Evolutionary conservation across 106 monocot genomes (phyloP), one percentile per base, ranked within the genome.

Genomic region (Allium fistulosum): DNA sequence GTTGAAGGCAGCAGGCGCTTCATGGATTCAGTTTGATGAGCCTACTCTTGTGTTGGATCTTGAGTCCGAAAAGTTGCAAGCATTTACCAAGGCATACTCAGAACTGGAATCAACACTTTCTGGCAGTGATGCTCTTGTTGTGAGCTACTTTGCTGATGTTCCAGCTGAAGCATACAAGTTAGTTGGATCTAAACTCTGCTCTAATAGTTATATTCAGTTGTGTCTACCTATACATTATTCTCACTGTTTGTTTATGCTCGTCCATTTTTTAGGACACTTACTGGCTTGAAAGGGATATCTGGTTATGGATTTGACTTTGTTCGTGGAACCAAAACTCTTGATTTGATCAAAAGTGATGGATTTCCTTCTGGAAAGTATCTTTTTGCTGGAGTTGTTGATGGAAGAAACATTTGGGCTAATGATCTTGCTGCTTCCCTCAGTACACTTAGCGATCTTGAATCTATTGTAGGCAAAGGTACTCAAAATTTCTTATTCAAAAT

Each of bases 1-100:
- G 53, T 63, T 72, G 72, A 72, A 72, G 55, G 72, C 63, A 9
- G 72, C 72, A 26, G 72, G 72, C 57, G 72, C 63, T 72, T 72
- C 72, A 72, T 72, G 72, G 72, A 56, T 72, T 72, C 72, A 72
- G 55, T 72, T 72, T 72, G 72, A 72, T 63, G 72, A 72, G 46
- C 72, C 72, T n/a, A 56, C 72, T 17, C 72, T 72, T 64, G 72
- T 72, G 63, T 63, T 53, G 53, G 72, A 72, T 64, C 72, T 72
- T 18, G 55, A 63, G 16, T 26, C 62, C 46, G 49, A 64, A 51
- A 50, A 72, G 53, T 11, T 72, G 53, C 63, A 72, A 49, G 93
- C 88, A 17, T 72, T 72, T 47, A 72, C 52, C 63, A 64, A 72
- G 45, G 63, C 72, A 7, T 72, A 72, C 10, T 9, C 63, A 55